Conservation (phyloP, 2,329 filamentous ascomycete species). For the Pseudogymnoascus sp. region DNA sequence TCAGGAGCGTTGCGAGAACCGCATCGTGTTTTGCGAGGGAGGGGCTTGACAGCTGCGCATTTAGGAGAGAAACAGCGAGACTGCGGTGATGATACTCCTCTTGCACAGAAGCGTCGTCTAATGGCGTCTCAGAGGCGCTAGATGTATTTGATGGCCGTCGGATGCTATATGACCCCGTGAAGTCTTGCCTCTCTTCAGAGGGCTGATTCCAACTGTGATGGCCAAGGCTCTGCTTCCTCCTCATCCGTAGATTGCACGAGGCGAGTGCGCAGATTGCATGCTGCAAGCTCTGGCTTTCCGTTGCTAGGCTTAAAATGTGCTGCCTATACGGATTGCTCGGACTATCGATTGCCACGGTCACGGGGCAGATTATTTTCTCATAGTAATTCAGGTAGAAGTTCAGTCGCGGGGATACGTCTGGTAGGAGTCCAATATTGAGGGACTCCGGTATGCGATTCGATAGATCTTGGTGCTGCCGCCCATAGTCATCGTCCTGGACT, state of each 20-base stretch:
- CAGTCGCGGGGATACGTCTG: conserved; percentile 65
- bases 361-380: conserved; percentile 82
- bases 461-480: neutral
- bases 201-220: conserved; percentile 38
- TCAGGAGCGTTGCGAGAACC: conserved; percentile 75
- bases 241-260: conserved; percentile 85
- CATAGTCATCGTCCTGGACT: conserved; percentile 24
- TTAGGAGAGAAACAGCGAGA: conserved; percentile 71
- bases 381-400: conserved; percentile 91
- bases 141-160: conserved; percentile 20
- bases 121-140: conserved; percentile 34
- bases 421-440: conserved; percentile 22
- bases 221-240: conserved; percentile 56
- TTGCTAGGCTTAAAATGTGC: conserved; percentile 71
- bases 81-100: conserved; percentile 78
- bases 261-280: conserved; percentile 86
- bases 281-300: conserved; percentile 72
- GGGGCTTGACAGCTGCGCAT: conserved; percentile 73
- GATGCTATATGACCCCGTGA: conserved; percentile 8
- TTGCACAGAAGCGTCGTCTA: conserved; percentile 50
- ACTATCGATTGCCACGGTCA: conserved; percentile 84
- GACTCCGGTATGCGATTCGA: neutral
- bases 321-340: conserved; percentile 78
- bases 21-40: conserved; percentile 72
- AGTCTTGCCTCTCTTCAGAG: conserved; percentile 25